Base-by-base conservation (phyloP, 257 asterid genomes). In the Plantago major region DNA sequence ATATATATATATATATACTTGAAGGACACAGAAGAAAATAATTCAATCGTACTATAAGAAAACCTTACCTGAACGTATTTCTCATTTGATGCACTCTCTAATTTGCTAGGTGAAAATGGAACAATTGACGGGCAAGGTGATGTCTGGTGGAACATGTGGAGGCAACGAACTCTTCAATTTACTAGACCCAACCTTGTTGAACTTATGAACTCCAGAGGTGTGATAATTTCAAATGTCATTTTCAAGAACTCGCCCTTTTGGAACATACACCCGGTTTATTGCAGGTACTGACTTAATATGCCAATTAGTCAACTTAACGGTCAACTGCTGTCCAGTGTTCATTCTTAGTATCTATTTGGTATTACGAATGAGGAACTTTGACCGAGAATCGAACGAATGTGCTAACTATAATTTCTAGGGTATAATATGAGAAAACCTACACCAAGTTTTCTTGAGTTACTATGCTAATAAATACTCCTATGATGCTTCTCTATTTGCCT, bases 71-170 rank as follows among this genome's bases (percentile, higher is more conserved):
- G 6, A 4, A 0, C 40, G 8, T 60, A 26, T 55, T 51, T 42
- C 7, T 19, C 37, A 18, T 66, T 62, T 52, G n/a, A 5, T 37
- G 26, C 26, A 40, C 50, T 52, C 58, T 14, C 62, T 65, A 4
- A 38, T 68, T 16, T 37, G 50, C 44, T 66, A 87, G 97, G 99
- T 49, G 96, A 93, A 79, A 93, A 89, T 72, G 99, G 99, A 54
- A 89, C 97, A 10, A 89, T 93, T 61, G 97, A 93, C 70, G 99
- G 99, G 30, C 94, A 89, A 78, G 99, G 99, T 56, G 81, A 75
- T 54, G 79, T 80, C 17, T 93, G 99, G 99, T 93, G 99, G 97
- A 76, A 85, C 78, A 87, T 85, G 97, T 89, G 97, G 97, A 87
- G 96, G 71, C 83, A 55, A 62, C 55, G 96, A 66, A 82, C 92